These are phyloP conservation scores for Populus hybrid DNA, from an alignment of 441 rosid genomes.

Conservation along the genomic window DNA sequence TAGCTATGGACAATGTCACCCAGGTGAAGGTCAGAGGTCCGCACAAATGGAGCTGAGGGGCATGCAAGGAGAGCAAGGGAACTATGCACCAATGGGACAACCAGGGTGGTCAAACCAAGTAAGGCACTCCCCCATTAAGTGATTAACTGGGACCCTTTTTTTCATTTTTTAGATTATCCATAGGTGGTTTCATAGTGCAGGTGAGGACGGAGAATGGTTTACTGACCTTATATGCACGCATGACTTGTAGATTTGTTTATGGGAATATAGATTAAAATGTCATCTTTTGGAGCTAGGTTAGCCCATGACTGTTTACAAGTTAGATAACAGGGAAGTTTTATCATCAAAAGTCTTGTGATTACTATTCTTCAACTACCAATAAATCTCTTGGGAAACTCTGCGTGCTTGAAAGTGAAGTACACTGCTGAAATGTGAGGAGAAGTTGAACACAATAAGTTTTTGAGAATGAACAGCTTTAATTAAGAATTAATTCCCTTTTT, in stretches of 20 bases:
- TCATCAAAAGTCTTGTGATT: neutral
- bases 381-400: neutral
- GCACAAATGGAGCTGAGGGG: slow-evolving; percentile 43
- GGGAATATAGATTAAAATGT: neutral
- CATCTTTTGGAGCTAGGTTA: neutral
- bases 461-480: neutral
- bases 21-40: slow-evolving; percentile 31
- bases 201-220: neutral
- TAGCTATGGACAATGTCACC: slow-evolving; percentile 33
- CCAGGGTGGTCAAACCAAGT: slow-evolving; percentile 43
- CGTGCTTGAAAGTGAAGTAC: neutral
- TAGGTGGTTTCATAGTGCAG: neutral
- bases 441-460: neutral
- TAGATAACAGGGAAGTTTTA: neutral
- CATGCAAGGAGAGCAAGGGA: slow-evolving; percentile 41
- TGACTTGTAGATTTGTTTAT: neutral
- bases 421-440: neutral
- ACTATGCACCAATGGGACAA: slow-evolving; percentile 37
- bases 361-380: neutral
- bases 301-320: neutral
- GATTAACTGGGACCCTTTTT: neutral
- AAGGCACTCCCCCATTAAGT: slow-evolving; percentile 21
- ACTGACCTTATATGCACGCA: neutral
- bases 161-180: neutral
- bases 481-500: too few species aligned